Evolutionary conservation across 768 basidiomycete genomes (phyloP), one percentile per base, ranked within the genome.

Genomic region (Saitozyma podzolica): DNA sequence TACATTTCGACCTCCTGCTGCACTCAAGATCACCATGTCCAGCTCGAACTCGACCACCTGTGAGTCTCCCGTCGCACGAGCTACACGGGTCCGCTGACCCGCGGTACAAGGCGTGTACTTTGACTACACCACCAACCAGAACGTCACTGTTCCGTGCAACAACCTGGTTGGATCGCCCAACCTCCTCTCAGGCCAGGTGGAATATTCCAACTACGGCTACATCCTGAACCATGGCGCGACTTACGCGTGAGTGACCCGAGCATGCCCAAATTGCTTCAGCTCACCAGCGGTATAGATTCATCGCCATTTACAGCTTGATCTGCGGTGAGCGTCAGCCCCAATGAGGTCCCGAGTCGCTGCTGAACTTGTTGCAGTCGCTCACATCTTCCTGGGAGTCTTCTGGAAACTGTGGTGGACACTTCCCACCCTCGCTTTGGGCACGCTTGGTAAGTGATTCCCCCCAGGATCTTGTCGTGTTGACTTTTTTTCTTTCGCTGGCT

Each of bases 201-300:
- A 54, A 10, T 72, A 72, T 42, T 16, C 53, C 7, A 19, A 58
- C 40, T 72, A 72, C 52, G 70, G 70, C 8, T 72, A 72, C 50
- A 40, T 51, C n/a, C 51, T 59, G 9, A 54, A 40, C 45, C 9
- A 37, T 16, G 40, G 60, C 41, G 42, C 57, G 16, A 55, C 64
- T 29, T 69, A 65, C 50, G 43, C 58, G 68, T 69, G 50, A 66
- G 64, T 61, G 9, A 29, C 29, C 9, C 17, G 13, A 8, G 9
- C 17, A 7, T 19, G 7, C 11, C 8, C 0, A 1, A 39, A n/a
- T n/a, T n/a, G n/a, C n/a, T n/a, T n/a, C n/a, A 17, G 17, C 58
- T 49, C 40, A 41, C 16, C 19, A 16, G 10, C 8, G 6, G 1
- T 37, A 29, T 29, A 66, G 64, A 16, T 65, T 68, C 52, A n/a